Base-by-base conservation (phyloP, 306 rosid species). In the Boehmeria nivea region DNA sequence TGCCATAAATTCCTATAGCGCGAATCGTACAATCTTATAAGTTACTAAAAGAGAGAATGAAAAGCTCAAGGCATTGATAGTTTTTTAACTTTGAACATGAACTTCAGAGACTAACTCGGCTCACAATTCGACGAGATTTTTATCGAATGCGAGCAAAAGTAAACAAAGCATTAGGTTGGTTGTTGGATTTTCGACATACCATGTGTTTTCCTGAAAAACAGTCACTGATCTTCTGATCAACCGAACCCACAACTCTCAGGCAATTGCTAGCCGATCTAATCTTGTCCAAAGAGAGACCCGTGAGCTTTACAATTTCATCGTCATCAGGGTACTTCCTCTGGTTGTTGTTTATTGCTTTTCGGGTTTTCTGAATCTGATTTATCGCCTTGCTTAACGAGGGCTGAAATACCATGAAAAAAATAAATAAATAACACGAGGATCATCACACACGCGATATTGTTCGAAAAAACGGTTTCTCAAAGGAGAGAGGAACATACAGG, bases 251-350 rank as follows among this genome's bases (percentile, higher is more conserved):
- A 28, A 81, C 76, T 84, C 88, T 84, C 46, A 78, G 52, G 70
- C 95, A 87, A 60, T 59, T 73, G 77, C 78, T 66, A 43, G 94
- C 98, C 44, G 78, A 69, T 72, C 86, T 82, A 72, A 91, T 79
- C 78, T 71, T 91, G 45, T 74, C 83, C 66, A 91, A 63, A 48
- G 98, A 81, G 70, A 91, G 91, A 42, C 94, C 95, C 5, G 94
- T 87, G 61, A 74, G 69, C 72, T 64, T 87, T 57, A 96, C 83
- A 57, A 91, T 78, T 56, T 84, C 89, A 42, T 34, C 68, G 54
- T 91, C 93, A 37, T 84, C 78, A 6, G 83, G 76, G 66, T 60
- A 58, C 62, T 70, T 78, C 69, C 59, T 66, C 49, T 59, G 45
- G 53, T 62, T 57, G 45, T 43, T 72, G 78, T 70, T 68, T 64